phyloP scores from a whole-genome alignment of 1,139 yeast genomes.

The Suhomyces bribrorum region DNA sequence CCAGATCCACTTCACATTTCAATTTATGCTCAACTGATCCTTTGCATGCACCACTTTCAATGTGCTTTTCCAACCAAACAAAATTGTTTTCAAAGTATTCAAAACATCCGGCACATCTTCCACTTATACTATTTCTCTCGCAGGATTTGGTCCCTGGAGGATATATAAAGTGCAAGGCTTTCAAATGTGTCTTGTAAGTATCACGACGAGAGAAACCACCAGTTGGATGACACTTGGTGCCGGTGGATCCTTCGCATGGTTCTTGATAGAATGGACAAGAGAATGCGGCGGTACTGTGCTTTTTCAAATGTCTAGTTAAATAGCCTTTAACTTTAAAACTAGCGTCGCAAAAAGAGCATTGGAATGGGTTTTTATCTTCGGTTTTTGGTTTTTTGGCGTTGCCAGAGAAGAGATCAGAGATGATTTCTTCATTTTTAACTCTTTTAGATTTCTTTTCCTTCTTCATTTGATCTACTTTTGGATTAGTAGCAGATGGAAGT shows the following conservation, averaged over 20 bases:
- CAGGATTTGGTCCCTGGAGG: conserved; percentile 58
- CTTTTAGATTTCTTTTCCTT: conserved; percentile 6
- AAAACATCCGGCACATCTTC: conserved; percentile 61
- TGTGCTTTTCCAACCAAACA: conserved; percentile 53
- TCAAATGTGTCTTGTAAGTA: conserved; percentile 58
- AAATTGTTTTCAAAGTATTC: conserved; percentile 47
- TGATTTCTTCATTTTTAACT: conserved; percentile 3
- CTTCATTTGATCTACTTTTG: conserved; percentile 2
- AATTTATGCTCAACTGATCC: conserved; percentile 32
- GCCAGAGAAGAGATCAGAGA: neutral
- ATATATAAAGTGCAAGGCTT: conserved; percentile 58
- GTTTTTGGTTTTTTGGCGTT: neutral
- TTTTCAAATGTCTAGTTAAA: conserved; percentile 56
- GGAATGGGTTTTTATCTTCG: conserved; percentile 18
- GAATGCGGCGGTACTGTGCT: conserved; percentile 55
- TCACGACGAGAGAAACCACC: conserved; percentile 63
- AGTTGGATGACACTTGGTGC: conserved; percentile 57
- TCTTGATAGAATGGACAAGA: conserved; percentile 55
- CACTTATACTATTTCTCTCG: conserved; percentile 45
- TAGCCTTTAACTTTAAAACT: conserved; percentile 57
- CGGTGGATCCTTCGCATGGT: conserved; percentile 24
- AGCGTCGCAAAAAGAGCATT: conserved; percentile 49
- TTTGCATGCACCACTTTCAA: conserved; percentile 47
- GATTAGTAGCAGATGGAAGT: conserved; percentile 1
- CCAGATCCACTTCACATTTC: conserved; percentile 2